Conservation (phyloP, 441 rosid species). For the Eruca vesicaria region DNA sequence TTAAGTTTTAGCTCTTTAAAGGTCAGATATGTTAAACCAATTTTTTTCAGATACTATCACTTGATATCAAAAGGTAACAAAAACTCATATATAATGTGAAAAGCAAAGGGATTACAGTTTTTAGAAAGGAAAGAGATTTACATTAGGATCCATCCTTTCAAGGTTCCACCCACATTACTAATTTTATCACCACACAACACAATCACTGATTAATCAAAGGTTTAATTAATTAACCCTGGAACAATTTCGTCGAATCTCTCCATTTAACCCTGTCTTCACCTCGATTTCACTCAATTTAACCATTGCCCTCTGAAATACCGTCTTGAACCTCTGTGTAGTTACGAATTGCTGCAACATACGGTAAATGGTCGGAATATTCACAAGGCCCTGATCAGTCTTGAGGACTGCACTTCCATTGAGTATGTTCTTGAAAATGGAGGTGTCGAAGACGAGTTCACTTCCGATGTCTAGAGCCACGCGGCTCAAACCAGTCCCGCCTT, state of each 20-base stretch:
- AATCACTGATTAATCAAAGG: not conserved
- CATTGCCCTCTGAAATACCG: not conserved
- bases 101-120: too few relatives aligned
- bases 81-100: not conserved
- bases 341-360: not conserved
- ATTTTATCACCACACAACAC: not conserved
- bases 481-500: not conserved
- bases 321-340: not conserved
- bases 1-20: too few relatives aligned
- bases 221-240: not conserved
- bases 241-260: not conserved
- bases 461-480: constrained; percentile 13
- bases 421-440: constrained; percentile 13
- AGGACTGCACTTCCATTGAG: constrained; percentile 7
- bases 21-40: too few relatives aligned
- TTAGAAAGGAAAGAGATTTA: too few relatives aligned
- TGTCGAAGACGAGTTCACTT: constrained; percentile 2
- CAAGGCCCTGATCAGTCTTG: not conserved
- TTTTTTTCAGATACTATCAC: not conserved
- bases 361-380: not conserved
- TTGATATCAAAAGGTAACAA: not conserved
- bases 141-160: not conserved
- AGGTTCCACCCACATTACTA: not conserved
- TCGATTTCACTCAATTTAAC: not conserved
- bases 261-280: not conserved